These are phyloP conservation scores for Mycena albidolilacea DNA, from an alignment of 768 basidiomycete species.

Conservation along the genomic window DNA sequence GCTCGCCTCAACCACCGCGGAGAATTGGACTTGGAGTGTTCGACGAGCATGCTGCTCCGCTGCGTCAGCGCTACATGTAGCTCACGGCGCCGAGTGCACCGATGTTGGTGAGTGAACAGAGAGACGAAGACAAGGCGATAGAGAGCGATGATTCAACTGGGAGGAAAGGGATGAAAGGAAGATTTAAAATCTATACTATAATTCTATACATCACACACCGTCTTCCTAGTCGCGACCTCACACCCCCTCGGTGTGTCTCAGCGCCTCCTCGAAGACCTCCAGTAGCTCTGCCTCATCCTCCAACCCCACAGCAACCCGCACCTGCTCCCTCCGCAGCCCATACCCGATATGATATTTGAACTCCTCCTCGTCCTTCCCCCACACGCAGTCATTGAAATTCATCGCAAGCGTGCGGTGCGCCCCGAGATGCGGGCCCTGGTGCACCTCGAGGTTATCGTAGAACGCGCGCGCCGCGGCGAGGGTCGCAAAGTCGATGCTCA, in stretches of 20 bases:
- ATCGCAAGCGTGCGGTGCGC: not conserved
- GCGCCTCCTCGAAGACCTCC: conserved; percentile 7
- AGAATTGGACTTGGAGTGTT: too few species aligned
- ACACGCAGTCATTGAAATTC: not conserved
- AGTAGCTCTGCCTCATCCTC: not conserved
- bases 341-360: conserved; percentile 3
- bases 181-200: too few species aligned
- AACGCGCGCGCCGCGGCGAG: not conserved
- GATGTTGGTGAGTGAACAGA: too few species aligned
- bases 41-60: too few species aligned
- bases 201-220: not conserved
- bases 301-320: not conserved
- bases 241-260: not conserved
- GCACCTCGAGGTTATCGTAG: not conserved
- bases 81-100: too few species aligned
- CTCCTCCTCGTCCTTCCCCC: conserved; percentile 2
- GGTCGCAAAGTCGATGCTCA: not conserved
- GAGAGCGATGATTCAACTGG: too few species aligned
- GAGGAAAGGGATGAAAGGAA: too few species aligned
- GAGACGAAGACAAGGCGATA: too few species aligned
- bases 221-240: not conserved
- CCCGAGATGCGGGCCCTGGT: not conserved
- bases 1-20: too few species aligned
- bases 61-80: too few species aligned
- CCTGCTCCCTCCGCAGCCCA: conserved; percentile 15